Evolutionary conservation across 2,329 filamentous ascomycete species (phyloP).

Genomic region (Talaromyces sp.): DNA sequence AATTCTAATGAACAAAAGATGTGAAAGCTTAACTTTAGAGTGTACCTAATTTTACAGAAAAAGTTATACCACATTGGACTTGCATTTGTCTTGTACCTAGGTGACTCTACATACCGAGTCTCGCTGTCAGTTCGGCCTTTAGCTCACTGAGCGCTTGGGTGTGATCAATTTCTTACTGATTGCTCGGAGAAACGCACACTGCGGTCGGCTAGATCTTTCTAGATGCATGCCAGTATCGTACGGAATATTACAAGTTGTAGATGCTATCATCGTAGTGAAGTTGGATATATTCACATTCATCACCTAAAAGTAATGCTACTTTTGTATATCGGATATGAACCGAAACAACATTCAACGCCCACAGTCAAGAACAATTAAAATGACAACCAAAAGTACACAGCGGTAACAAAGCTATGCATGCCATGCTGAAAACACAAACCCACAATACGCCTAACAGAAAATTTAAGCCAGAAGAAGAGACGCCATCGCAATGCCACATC

Average conservation of each 20-base stretch:
- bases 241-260: not conserved
- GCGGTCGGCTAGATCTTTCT: no score
- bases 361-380: not conserved
- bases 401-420: constrained; percentile 2
- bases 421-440: not conserved
- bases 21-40: not conserved
- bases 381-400: not conserved
- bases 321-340: not conserved
- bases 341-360: not conserved
- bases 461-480: constrained; percentile 1
- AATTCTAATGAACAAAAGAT: constrained; percentile 3
- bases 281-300: not conserved
- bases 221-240: no score
- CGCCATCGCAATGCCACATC: constrained; percentile 15
- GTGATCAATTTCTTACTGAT: no score
- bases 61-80: constrained; percentile 7
- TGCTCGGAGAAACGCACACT: no score
- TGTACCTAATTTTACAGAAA: constrained; percentile 10
- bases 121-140: no score
- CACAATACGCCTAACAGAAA: not conserved
- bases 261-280: not conserved
- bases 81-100: not conserved
- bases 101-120: no score
- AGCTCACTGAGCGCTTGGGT: no score
- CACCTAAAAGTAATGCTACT: constrained; percentile 5